phyloP scores from a whole-genome alignment of 2,329 filamentous ascomycete genomes.

The Colletotrichum tanaceti region DNA sequence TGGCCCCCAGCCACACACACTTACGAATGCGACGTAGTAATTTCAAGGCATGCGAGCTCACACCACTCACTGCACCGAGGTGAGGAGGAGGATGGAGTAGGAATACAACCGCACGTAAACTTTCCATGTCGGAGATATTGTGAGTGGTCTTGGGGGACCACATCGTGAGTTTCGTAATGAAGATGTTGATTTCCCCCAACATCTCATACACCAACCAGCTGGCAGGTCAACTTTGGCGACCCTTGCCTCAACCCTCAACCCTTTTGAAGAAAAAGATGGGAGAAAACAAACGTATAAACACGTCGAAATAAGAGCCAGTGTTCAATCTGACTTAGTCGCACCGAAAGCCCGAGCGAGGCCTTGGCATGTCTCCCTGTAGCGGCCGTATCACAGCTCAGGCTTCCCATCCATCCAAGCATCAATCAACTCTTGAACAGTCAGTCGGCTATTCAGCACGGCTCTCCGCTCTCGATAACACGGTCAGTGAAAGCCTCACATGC shows the following conservation, averaged over 20 bases:
- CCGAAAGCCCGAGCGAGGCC: too few species aligned
- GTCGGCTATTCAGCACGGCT: too few species aligned
- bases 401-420: too few species aligned
- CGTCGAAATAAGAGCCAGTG: too few species aligned
- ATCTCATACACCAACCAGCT: neutral
- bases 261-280: neutral
- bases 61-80: neutral
- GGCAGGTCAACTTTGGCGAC: neutral
- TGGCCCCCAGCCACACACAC: conserved; percentile 18
- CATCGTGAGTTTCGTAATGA: neutral
- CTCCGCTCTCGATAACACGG: too few species aligned
- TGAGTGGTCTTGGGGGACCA: neutral
- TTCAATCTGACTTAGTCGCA: neutral
- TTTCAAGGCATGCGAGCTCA: neutral
- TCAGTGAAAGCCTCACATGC: neutral
- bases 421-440: neutral
- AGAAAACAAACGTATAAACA: too few species aligned
- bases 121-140: neutral
- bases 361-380: neutral
- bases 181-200: neutral
- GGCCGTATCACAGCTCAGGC: conserved; percentile 8
- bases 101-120: neutral
- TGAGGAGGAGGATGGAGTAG: neutral
- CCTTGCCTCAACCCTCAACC: neutral
- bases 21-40: conserved; percentile 21